Evolutionary conservation across 192 early-diverging fungal species (phyloP).

Genomic region (Entomortierella lignicola): DNA sequence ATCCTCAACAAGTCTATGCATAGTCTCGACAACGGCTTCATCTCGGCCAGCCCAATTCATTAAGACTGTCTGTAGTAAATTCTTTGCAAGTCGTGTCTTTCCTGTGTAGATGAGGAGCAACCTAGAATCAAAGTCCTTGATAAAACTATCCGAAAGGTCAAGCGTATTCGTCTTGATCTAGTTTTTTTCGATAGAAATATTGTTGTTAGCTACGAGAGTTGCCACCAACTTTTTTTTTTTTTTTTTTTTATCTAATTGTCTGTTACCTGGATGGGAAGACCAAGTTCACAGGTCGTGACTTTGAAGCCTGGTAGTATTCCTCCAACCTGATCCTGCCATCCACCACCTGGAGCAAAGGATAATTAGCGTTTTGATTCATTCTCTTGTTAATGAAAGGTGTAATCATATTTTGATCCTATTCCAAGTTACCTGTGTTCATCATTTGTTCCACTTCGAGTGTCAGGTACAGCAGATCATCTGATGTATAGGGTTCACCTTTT

Average conservation of each 20-base stretch:
- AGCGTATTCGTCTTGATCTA: constrained; percentile 24
- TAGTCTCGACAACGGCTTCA: constrained; percentile 28
- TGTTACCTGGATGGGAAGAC: constrained; percentile 35
- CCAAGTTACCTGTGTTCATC: constrained; percentile 41
- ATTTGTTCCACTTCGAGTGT: constrained; percentile 54
- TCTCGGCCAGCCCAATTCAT: constrained; percentile 38
- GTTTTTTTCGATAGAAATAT: background rate
- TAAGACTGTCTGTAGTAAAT: constrained; percentile 37
- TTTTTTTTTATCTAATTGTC: background rate
- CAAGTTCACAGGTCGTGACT: constrained; percentile 24
- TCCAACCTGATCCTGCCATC: constrained; percentile 53
- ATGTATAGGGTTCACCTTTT: constrained; percentile 28
- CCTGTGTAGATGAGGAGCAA: constrained; percentile 47
- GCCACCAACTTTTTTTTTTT: background rate
- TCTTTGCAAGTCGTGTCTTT: constrained; percentile 47
- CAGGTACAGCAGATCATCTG: constrained; percentile 24
- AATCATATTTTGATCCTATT: too few species aligned
- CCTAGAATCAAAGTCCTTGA: constrained; percentile 15
- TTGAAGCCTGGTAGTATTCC: constrained; percentile 43
- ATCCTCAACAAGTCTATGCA: constrained; percentile 35
- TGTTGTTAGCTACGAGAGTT: too few species aligned
- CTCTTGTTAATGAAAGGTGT: too few species aligned
- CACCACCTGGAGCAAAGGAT: constrained; percentile 19
- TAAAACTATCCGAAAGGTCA: constrained; percentile 15
- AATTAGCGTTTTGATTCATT: background rate